phyloP scores from a whole-genome alignment of 2,329 filamentous ascomycete genomes.

The Trichoderma cornu-damae region DNA sequence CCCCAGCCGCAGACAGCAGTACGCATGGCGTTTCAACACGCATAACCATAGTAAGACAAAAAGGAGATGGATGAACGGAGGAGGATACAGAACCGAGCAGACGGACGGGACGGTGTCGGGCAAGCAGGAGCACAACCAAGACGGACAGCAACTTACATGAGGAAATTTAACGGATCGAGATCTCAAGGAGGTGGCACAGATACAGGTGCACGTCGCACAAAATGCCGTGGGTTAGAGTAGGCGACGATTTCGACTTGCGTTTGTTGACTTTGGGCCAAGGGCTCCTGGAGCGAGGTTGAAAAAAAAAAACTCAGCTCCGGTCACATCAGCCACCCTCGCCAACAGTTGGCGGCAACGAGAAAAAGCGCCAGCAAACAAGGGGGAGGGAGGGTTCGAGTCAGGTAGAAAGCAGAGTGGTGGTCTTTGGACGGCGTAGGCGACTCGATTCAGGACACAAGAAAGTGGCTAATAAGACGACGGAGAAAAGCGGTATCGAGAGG shows the following conservation, averaged over 20 bases:
- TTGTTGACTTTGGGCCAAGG: neutral
- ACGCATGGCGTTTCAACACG: constrained; percentile 8
- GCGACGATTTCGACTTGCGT: constrained; percentile 8
- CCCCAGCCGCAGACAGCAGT: neutral
- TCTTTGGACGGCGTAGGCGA: neutral
- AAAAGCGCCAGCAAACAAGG: neutral
- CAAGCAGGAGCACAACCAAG: neutral
- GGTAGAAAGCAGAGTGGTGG: neutral
- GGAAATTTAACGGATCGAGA: neutral
- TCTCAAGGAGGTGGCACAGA: constrained; percentile 7
- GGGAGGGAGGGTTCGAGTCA: neutral
- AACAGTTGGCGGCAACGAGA: neutral
- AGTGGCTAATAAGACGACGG: neutral
- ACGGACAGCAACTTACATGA: constrained; percentile 16
- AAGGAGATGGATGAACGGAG: neutral
- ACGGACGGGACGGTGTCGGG: neutral
- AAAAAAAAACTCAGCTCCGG: neutral
- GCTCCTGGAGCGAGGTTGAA: constrained; percentile 1
- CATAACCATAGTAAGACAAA: neutral
- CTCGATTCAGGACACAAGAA: neutral
- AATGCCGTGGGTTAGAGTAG: constrained; percentile 11
- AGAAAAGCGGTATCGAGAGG: neutral
- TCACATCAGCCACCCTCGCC: neutral
- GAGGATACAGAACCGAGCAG: neutral
- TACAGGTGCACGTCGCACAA: neutral